Evolutionary conservation across 164 flowering plant species (phyloP).

Genomic region (Platanus orientalis): DNA sequence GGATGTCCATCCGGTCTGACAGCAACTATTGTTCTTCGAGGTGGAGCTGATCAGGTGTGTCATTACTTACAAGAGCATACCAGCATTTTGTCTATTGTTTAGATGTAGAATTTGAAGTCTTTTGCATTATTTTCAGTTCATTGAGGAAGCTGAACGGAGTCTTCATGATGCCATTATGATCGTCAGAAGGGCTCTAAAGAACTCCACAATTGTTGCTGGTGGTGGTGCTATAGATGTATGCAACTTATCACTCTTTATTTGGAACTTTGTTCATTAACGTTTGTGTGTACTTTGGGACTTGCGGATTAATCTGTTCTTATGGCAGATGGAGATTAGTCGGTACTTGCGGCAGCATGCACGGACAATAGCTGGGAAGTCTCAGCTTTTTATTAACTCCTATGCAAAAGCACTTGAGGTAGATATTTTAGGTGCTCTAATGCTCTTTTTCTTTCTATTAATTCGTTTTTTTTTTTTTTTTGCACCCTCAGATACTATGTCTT

Average conservation of each 20-base stretch:
- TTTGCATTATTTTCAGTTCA: slow-evolving; percentile 52
- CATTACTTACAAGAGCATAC: background rate
- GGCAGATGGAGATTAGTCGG: slow-evolving; percentile 95
- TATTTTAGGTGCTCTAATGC: background rate
- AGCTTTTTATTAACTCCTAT: slow-evolving; percentile 90
- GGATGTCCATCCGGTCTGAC: slow-evolving; percentile 92
- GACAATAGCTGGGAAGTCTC: slow-evolving; percentile 91
- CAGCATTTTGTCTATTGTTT: background rate
- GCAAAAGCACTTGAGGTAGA: slow-evolving; percentile 98
- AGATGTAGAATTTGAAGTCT: background rate
- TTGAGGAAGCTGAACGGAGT: slow-evolving; percentile 99
- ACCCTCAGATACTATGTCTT: too few relatives aligned
- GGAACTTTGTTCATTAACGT: background rate
- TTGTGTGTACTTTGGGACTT: background rate
- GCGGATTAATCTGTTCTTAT: background rate
- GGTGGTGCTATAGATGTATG: slow-evolving; percentile 99
- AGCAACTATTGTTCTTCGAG: slow-evolving; percentile 97
- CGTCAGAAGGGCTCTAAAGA: slow-evolving; percentile 93
- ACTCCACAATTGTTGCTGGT: slow-evolving; percentile 98
- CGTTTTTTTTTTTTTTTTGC: too few relatives aligned
- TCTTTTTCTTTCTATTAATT: too few relatives aligned
- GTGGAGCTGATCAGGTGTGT: slow-evolving; percentile 98
- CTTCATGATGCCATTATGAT: slow-evolving; percentile 99
- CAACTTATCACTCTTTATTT: slow-evolving; percentile 2
- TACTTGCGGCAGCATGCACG: slow-evolving; percentile 92